phyloP scores from a whole-genome alignment of 306 rosid species.

The Castanopsis chinensis region DNA sequence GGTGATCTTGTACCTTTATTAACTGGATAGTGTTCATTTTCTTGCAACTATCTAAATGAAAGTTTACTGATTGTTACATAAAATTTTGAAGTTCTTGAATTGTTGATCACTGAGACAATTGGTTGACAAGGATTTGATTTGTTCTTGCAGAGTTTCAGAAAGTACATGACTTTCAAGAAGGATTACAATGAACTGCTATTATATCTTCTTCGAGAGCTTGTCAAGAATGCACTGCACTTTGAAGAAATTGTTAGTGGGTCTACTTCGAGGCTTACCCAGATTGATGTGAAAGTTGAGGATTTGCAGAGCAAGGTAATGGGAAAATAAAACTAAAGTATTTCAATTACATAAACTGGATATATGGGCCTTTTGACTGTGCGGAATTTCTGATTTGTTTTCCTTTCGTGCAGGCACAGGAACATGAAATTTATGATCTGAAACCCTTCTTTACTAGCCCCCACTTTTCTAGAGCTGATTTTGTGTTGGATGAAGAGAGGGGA shows the following conservation, averaged over 20 bases:
- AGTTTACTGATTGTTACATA: not conserved
- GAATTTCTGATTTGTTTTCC: slow-evolving; percentile 19
- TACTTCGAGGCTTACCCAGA: slow-evolving; percentile 49
- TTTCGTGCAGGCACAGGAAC: slow-evolving; percentile 80
- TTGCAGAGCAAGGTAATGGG: slow-evolving; percentile 58
- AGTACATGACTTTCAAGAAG: slow-evolving; percentile 92
- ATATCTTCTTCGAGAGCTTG: slow-evolving; percentile 75
- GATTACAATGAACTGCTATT: slow-evolving; percentile 75
- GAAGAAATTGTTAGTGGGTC: slow-evolving; percentile 79
- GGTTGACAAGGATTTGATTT: not conserved
- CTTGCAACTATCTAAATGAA: not conserved
- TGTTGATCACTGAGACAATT: not conserved
- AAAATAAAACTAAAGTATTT: not conserved
- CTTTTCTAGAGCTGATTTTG: slow-evolving; percentile 63
- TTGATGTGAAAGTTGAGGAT: slow-evolving; percentile 77
- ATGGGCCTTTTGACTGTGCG: not conserved
- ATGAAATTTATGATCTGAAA: slow-evolving; percentile 75
- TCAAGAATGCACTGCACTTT: slow-evolving; percentile 74
- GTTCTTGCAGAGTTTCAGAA: slow-evolving; percentile 75
- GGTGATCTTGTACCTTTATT: not conserved
- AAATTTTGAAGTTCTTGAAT: not conserved
- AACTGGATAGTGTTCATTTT: not conserved
- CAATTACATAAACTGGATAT: slow-evolving; percentile 6
- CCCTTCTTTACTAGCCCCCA: slow-evolving; percentile 78
- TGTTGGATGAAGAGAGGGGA: slow-evolving; percentile 59